A percentile compares a stretch with the other conserved stretches of the same genome.
These are phyloP conservation scores for Globisporangium spiculum DNA, from an alignment of 352 stramenopile species.

Conservation along the genomic window DNA sequence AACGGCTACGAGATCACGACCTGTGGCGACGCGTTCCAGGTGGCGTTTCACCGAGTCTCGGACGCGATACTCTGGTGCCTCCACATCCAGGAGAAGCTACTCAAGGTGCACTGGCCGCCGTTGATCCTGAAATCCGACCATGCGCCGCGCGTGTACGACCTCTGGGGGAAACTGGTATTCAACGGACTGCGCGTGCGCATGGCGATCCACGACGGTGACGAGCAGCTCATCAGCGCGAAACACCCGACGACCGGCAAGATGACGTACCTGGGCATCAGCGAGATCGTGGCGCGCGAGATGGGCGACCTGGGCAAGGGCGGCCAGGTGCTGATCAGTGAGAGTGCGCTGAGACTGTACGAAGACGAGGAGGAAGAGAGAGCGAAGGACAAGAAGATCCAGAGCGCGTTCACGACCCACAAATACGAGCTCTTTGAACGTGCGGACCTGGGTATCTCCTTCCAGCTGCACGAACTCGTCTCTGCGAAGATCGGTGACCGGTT, in stretches of 20 bases:
- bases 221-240: conserved; percentile 56
- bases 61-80: conserved; percentile 68
- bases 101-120: conserved; percentile 54
- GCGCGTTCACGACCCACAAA: conserved; percentile 25
- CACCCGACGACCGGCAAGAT: conserved; percentile 77
- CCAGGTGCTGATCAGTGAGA: conserved; percentile 67
- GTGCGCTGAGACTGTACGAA: conserved; percentile 41
- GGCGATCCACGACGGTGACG: conserved; percentile 71
- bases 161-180: conserved; percentile 61
- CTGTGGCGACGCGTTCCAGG: conserved; percentile 71
- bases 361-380: conserved; percentile 27
- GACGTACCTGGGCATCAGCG: conserved; percentile 67
- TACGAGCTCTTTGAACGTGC: conserved; percentile 32
- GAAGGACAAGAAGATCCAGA: conserved; percentile 16
- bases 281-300: conserved; percentile 68
- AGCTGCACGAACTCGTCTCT: conserved; percentile 40
- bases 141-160: conserved; percentile 42
- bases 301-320: conserved; percentile 60
- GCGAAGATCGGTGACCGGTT: conserved; percentile 41
- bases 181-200: conserved; percentile 74
- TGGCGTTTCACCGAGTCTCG: conserved; percentile 67
- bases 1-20: conserved; percentile 84
- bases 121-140: conserved; percentile 43
- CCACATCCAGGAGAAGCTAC: conserved; percentile 60
- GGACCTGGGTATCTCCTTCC: conserved; percentile 36